These are phyloP conservation scores for Moesziomyces aphidis DNA, from an alignment of 1,284 basidiomycete genomes.

Conservation along the genomic window DNA sequence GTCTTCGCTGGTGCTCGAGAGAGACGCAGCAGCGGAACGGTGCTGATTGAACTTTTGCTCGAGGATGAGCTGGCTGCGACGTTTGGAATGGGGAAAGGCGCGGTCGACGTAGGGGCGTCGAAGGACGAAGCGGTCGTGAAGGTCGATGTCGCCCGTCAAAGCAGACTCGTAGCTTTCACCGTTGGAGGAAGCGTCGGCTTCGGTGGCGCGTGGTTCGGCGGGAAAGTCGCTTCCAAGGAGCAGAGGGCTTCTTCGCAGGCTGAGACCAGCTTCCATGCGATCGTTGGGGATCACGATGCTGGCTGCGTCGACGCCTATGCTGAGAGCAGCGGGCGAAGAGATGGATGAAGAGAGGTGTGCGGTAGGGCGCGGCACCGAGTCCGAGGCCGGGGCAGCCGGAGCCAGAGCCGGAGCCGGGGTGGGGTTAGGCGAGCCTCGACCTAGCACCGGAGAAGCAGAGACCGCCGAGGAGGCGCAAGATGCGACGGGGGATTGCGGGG, in stretches of 20 bases:
- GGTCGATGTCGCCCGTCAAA: constrained; percentile 29
- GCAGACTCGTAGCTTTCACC: constrained; percentile 18
- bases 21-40: constrained; percentile 12
- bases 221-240: constrained; percentile 11
- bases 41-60: constrained; percentile 40
- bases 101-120: constrained; percentile 37
- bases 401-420: constrained; percentile 4
- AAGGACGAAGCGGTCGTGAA: constrained; percentile 20
- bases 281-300: constrained; percentile 41
- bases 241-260: constrained; percentile 32
- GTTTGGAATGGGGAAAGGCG: constrained; percentile 21
- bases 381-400: constrained; percentile 21
- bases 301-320: constrained; percentile 4
- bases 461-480: constrained; percentile 12
- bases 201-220: constrained; percentile 5
- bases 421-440: constrained; percentile 6
- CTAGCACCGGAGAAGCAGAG: constrained; percentile 15
- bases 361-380: constrained; percentile 1
- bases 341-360: constrained; percentile 1
- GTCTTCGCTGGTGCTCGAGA: background rate
- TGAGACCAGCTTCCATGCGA: constrained; percentile 47
- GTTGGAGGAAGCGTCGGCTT: background rate
- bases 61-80: constrained; percentile 46
- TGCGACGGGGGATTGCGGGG: constrained; percentile 22
- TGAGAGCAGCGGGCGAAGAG: constrained; percentile 10